Conservation (phyloP, 441 rosid species). For the Aleurites moluccanus region DNA sequence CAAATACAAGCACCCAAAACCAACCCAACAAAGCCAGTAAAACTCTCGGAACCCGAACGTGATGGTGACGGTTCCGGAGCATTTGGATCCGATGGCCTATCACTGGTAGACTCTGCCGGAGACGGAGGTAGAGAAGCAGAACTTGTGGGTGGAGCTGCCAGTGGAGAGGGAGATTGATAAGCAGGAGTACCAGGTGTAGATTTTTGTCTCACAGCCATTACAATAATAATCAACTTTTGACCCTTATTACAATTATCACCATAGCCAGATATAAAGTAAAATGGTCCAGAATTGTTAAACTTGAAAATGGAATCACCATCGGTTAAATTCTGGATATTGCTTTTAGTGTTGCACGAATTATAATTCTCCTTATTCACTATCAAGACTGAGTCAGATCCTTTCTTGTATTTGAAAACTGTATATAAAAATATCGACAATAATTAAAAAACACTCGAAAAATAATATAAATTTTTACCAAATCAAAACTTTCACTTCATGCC, state of each 20-base stretch:
- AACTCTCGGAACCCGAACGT: slow-evolving; percentile 35
- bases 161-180: slow-evolving; percentile 30
- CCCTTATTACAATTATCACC: slow-evolving; percentile 60
- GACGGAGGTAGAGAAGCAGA: slow-evolving; percentile 16
- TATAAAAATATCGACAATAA: background rate
- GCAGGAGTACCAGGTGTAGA: slow-evolving; percentile 21
- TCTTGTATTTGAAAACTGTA: slow-evolving; percentile 69
- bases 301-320: slow-evolving; percentile 61
- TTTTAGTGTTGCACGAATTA: slow-evolving; percentile 59
- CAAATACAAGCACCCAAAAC: slow-evolving; percentile 26
- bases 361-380: slow-evolving; percentile 58
- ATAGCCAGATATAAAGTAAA: slow-evolving; percentile 68
- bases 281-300: slow-evolving; percentile 66
- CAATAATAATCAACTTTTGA: slow-evolving; percentile 55
- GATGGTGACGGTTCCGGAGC: slow-evolving; percentile 28
- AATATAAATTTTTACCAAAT: no score
- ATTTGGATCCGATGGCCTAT: slow-evolving; percentile 2
- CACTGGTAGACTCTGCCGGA: background rate
- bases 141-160: slow-evolving; percentile 10
- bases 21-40: slow-evolving; percentile 26
- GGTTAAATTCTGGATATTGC: slow-evolving; percentile 46
- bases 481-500: no score
- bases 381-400: slow-evolving; percentile 70
- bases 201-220: slow-evolving; percentile 52
- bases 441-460: background rate